Conservation (phyloP, 352 stramenopile species). For the Pseudoperonospora humuli region DNA sequence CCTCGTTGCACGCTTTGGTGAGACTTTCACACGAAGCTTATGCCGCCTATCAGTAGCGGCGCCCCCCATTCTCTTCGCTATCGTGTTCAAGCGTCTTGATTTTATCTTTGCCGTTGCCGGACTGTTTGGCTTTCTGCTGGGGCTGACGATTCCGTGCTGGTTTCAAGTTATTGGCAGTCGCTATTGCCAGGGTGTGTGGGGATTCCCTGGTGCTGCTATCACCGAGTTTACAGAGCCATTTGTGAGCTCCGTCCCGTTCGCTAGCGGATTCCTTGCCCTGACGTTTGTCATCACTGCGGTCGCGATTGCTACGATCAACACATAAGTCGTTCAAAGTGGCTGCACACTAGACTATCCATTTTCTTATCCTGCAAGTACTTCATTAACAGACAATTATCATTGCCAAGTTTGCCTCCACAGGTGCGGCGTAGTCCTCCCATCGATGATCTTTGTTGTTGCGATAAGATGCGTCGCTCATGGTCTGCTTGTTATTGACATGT, state of each 20-base stretch:
- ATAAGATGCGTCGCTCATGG: too few relatives aligned
- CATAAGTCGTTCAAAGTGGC: conserved; percentile 12
- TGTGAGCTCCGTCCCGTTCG: conserved; percentile 61
- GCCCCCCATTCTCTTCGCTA: conserved; percentile 62
- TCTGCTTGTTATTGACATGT: too few relatives aligned
- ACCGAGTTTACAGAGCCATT: conserved; percentile 61
- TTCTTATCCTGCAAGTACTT: too few relatives aligned
- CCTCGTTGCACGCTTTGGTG: conserved; percentile 44
- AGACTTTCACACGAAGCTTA: conserved; percentile 37
- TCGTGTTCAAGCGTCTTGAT: conserved; percentile 84
- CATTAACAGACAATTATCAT: too few relatives aligned
- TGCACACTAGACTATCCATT: too few relatives aligned
- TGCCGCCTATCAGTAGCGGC: conserved; percentile 57
- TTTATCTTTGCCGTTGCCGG: conserved; percentile 76
- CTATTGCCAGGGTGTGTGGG: conserved; percentile 70
- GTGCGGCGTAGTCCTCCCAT: too few relatives aligned
- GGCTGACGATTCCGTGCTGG: conserved; percentile 74
- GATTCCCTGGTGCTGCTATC: conserved; percentile 53
- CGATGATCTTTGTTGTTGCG: too few relatives aligned
- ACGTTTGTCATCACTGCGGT: conserved; percentile 66
- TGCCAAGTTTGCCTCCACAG: too few relatives aligned
- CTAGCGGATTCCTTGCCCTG: conserved; percentile 44
- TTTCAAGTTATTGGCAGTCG: conserved; percentile 78
- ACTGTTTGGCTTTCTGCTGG: conserved; percentile 72
- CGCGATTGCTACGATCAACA: conserved; percentile 54